Evolutionary conservation across 495 filamentous ascomycete genomes (phyloP).

Genomic region (Neurospora sp.): DNA sequence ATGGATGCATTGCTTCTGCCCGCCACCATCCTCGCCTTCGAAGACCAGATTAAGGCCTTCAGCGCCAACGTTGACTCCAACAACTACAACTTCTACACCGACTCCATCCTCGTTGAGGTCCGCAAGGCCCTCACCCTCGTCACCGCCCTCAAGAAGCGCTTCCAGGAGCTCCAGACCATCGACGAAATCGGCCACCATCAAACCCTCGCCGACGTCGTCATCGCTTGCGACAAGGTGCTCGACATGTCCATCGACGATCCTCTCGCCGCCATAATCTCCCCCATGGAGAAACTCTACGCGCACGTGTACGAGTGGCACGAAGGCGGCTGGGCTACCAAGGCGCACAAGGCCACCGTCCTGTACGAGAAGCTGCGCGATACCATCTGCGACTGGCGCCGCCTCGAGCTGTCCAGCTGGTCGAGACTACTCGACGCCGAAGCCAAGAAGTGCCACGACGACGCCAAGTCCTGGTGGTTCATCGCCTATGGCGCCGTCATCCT

Average conservation of each 20-base stretch:
- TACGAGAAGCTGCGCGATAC: slow-evolving; percentile 67
- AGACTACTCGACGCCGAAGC: slow-evolving; percentile 79
- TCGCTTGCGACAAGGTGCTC: slow-evolving; percentile 61
- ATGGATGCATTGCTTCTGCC: slow-evolving; percentile 47
- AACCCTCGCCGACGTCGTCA: slow-evolving; percentile 61
- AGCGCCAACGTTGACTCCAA: slow-evolving; percentile 20
- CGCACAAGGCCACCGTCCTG: slow-evolving; percentile 54
- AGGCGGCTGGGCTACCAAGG: slow-evolving; percentile 65
- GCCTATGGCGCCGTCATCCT: slow-evolving; percentile 82
- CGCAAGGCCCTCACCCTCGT: slow-evolving; percentile 58
- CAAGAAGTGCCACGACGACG: slow-evolving; percentile 60
- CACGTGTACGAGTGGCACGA: slow-evolving; percentile 86
- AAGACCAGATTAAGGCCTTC: slow-evolving; percentile 46
- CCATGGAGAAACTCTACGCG: slow-evolving; percentile 72
- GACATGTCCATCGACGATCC: slow-evolving; percentile 73
- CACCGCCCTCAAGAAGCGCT: slow-evolving; percentile 54
- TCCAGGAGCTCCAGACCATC: slow-evolving; percentile 53
- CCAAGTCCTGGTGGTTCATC: slow-evolving; percentile 92
- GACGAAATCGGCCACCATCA: slow-evolving; percentile 50
- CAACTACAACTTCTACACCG: slow-evolving; percentile 81
- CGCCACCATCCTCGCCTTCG: slow-evolving; percentile 53
- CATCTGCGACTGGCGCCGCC: slow-evolving; percentile 75
- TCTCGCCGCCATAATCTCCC: slow-evolving; percentile 70
- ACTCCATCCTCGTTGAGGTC: slow-evolving; percentile 64
- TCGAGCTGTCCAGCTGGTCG: slow-evolving; percentile 88